Evolutionary conservation across 352 stramenopile genomes (phyloP), one percentile per base, ranked within the genome.

Genomic region (Peronosclerospora sorghi): DNA sequence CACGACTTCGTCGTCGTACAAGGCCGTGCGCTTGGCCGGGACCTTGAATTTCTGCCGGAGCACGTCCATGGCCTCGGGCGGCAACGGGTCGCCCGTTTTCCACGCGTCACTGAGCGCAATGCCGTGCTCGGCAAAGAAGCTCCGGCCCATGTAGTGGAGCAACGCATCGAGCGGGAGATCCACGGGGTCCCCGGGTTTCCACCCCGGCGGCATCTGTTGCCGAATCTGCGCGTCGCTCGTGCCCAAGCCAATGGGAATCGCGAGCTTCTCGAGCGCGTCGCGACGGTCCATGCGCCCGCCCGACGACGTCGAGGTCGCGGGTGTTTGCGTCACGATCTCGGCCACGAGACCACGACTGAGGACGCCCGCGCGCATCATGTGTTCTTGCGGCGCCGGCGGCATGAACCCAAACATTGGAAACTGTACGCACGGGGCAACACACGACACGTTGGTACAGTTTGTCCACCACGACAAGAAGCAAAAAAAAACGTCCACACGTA

Each of bases 371-470:
- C 78, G 75, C 78, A 91, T 91, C 73, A 88, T 88, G 41, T 91
- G 75, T 38, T 81, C 70, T 32, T 86, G 78, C 13, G 78, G 78
- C 8, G 78, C 78, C n/a, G 78, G 78, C 2, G 78, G 78, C 62
- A 83, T 82, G 45, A 91, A 91, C 10, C 78, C 78, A 66, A 88
- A 88, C 75, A 91, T 91, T 1, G 78, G 73, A 36, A 86, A 83
- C 75, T 91, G 26, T 9, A 40, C 8, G 6, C 26, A 30, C n/a
- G n/a, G n/a, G n/a, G n/a, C n/a, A n/a, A n/a, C n/a, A n/a, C n/a
- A n/a, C n/a, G n/a, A n/a, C n/a, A n/a, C n/a, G n/a, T n/a, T n/a
- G n/a, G n/a, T n/a, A n/a, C n/a, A n/a, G n/a, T n/a, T n/a, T n/a
- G n/a, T n/a, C n/a, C n/a, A n/a, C n/a, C n/a, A n/a, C n/a, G n/a